Base-by-base conservation (phyloP, 805 yeast species). In the Yamadazyma ubonensis region DNA sequence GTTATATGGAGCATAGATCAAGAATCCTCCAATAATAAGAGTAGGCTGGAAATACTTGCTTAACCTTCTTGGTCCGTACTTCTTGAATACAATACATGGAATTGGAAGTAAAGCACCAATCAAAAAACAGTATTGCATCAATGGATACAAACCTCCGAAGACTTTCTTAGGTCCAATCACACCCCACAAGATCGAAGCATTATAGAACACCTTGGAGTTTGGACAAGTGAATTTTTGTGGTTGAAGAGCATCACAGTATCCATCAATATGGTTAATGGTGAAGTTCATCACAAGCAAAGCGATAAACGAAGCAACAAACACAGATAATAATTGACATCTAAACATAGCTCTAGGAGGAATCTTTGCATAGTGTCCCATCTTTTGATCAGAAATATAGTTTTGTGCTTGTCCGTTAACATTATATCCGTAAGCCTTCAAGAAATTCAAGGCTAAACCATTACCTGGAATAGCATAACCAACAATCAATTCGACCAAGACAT, bases 171-270 rank as follows among this genome's bases (percentile, higher is more conserved):
- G 70, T 0, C 87, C 87, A 48, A 82, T 71, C 54, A 59, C 71
- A 38, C 86, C 87, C 86, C 86, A 82, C 35, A 78, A 57, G 16
- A 81, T 68, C 0, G 83, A 73, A 2, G 86, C 76, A 26, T 72
- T 66, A 59, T 64, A 79, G 53, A 74, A 77, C 1, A 53, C 49
- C 11, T 42, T 51, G 6, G 62, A 48, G 19, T 40, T 38, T 22
- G 65, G 63, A 43, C 65, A 60, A 7, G 73, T 67, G 54, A 78
- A 78, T 35, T 64, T 65, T 37, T 70, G 65, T 4, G 50, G 44
- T 45, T 77, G 81, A 18, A 53, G 38, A 8, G 63, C 42, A 1
- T 55, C 45, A 55, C 87, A 81, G 38, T 53, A 56, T 33, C 49
- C 59, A 9, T 50, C 31, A 46, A 47, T 63, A 41, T 47, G 39